These are phyloP conservation scores for Samsoniella hepiali DNA, from an alignment of 2,329 filamentous ascomycete species.

Conservation along the genomic window DNA sequence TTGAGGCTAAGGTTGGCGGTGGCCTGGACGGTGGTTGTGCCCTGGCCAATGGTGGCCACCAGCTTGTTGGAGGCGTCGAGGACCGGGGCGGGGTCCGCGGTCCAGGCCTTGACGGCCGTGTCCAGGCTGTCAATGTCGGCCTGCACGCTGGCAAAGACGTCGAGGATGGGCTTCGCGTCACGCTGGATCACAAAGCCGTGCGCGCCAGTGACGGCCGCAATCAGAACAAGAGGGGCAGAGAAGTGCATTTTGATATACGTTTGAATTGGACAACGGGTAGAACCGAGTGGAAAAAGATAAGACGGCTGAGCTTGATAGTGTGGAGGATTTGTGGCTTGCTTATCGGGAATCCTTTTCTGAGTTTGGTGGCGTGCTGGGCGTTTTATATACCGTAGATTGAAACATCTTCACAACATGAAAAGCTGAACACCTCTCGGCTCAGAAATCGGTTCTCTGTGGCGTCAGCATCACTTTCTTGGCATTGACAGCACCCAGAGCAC, in stretches of 20 bases:
- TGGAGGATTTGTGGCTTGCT: background rate
- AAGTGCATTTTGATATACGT: background rate
- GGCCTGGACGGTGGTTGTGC: conserved; percentile 19
- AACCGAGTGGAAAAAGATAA: background rate
- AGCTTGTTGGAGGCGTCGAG: conserved; percentile 20
- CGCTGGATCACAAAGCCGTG: conserved; percentile 1
- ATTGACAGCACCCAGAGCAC: no score
- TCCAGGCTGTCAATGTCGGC: conserved; percentile 21
- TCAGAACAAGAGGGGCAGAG: background rate
- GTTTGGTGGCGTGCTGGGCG: background rate
- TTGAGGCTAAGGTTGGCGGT: conserved; percentile 22
- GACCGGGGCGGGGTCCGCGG: conserved; percentile 20
- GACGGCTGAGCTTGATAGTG: background rate
- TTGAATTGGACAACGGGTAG: background rate
- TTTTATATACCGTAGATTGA: background rate
- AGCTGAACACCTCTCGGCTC: background rate
- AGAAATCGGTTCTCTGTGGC: background rate
- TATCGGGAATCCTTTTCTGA: background rate
- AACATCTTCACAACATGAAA: no score
- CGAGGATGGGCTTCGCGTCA: background rate
- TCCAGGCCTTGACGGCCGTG: conserved; percentile 23
- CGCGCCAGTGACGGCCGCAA: conserved; percentile 2
- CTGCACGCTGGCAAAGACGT: conserved; percentile 21
- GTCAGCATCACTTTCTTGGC: background rate
- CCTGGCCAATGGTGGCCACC: conserved; percentile 19